Percentiles rank a stretch among this genome's conserved stretches.
phyloP scores from a whole-genome alignment of 2,329 filamentous ascomycete genomes.

The Stagonosporopsis vannaccii region DNA sequence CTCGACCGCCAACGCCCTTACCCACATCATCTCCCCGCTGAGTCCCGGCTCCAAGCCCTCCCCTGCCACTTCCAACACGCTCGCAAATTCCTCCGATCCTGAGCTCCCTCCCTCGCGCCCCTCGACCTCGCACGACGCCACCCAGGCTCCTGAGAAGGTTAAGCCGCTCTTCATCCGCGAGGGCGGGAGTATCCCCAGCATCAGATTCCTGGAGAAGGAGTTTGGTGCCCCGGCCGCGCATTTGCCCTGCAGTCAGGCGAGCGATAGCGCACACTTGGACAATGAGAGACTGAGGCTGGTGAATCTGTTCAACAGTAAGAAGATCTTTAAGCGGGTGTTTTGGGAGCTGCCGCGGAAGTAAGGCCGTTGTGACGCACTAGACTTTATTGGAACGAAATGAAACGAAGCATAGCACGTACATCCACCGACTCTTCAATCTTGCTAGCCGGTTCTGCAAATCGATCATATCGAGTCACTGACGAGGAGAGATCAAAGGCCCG shows the following conservation, averaged over 20 bases:
- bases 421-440: too few relatives aligned
- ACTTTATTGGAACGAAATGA: too few relatives aligned
- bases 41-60: slow-evolving; percentile 22
- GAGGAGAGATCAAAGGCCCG: too few relatives aligned
- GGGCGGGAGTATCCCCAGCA: slow-evolving; percentile 92
- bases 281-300: slow-evolving; percentile 90
- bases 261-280: slow-evolving; percentile 90
- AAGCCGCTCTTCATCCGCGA: slow-evolving; percentile 93
- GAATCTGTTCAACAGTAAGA: slow-evolving; percentile 89
- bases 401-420: too few relatives aligned
- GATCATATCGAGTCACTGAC: too few relatives aligned
- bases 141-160: neutral
- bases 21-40: slow-evolving; percentile 8
- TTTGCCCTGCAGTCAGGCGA: slow-evolving; percentile 92
- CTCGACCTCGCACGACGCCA: neutral
- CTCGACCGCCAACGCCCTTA: neutral
- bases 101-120: neutral
- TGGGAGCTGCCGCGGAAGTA: slow-evolving; percentile 58
- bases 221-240: slow-evolving; percentile 91
- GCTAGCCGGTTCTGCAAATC: too few relatives aligned
- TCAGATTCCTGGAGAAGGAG: slow-evolving; percentile 92
- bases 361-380: too few relatives aligned
- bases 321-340: slow-evolving; percentile 91
- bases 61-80: slow-evolving; percentile 60
- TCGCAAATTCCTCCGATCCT: slow-evolving; percentile 52